Evolutionary conservation across 371 early-diverging fungal genomes (phyloP).

Genomic region (Saksenaea oblongispora): DNA sequence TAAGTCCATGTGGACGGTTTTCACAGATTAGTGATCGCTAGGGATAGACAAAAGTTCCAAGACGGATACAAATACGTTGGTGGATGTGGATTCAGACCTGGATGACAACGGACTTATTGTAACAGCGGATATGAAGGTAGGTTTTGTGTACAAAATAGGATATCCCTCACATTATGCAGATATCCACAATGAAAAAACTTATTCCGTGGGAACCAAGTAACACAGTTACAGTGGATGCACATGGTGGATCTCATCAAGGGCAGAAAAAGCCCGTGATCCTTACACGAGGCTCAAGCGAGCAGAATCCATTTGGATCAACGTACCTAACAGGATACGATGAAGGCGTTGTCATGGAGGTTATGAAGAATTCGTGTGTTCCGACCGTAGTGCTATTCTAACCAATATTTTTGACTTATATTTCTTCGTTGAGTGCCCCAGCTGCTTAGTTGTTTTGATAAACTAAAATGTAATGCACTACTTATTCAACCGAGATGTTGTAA

Average conservation of each 20-base stretch:
- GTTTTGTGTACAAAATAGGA: conserved; percentile 16
- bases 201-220: conserved; percentile 47
- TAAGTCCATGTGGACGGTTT: neutral
- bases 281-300: conserved; percentile 66
- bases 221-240: conserved; percentile 24
- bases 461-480: too few species aligned
- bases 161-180: conserved; percentile 33
- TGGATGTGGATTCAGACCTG: conserved; percentile 36
- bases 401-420: too few species aligned
- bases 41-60: conserved; percentile 9
- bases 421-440: too few species aligned
- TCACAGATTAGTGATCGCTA: too few species aligned
- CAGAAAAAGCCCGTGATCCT: conserved; percentile 59
- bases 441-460: too few species aligned
- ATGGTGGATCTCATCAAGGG: conserved; percentile 16
- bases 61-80: conserved; percentile 22
- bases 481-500: too few species aligned
- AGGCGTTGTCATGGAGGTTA: conserved; percentile 59
- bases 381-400: conserved; percentile 56
- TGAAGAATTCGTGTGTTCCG: conserved; percentile 63
- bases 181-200: conserved; percentile 45
- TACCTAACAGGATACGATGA: conserved; percentile 65
- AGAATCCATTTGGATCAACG: conserved; percentile 75
- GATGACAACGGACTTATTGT: conserved; percentile 25
- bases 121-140: conserved; percentile 50